A percentile compares a stretch with the other conserved stretches of the same genome.
phyloP scores from a whole-genome alignment of 495 filamentous ascomycete species.

The Penicillium lividum region DNA sequence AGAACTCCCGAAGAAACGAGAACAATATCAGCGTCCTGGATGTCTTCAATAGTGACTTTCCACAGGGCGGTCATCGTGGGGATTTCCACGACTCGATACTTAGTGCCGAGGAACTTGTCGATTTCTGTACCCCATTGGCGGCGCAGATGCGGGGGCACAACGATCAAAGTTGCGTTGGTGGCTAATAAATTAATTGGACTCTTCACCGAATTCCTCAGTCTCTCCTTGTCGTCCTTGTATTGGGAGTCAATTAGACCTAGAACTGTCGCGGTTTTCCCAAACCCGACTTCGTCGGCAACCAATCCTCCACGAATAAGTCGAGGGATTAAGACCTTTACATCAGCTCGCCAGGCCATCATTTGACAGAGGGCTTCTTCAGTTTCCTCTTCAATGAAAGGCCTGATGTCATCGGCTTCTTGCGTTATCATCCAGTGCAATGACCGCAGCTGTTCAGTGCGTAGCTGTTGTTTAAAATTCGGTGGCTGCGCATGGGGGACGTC shows the following conservation, averaged over 20 bases:
- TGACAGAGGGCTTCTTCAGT: constrained; percentile 65
- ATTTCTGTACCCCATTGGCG: constrained; percentile 68
- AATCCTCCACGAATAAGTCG: constrained; percentile 64
- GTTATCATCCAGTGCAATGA: constrained; percentile 66
- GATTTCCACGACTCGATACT: constrained; percentile 47
- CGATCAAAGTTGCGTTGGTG: constrained; percentile 66
- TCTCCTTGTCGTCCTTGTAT: constrained; percentile 19
- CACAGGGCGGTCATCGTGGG: constrained; percentile 27
- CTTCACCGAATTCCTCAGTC: background rate
- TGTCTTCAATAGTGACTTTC: constrained; percentile 33
- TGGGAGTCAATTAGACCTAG: constrained; percentile 64
- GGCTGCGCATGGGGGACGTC: constrained; percentile 39
- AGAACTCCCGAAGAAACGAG: constrained; percentile 54
- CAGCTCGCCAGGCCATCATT: constrained; percentile 60
- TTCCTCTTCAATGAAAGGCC: constrained; percentile 62
- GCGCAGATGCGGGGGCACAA: constrained; percentile 64
- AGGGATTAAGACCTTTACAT: constrained; percentile 49
- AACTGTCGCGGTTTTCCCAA: constrained; percentile 78
- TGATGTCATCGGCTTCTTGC: constrained; percentile 52
- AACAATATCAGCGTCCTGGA: constrained; percentile 57
- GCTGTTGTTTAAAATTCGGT: constrained; percentile 37
- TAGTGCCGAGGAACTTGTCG: constrained; percentile 52
- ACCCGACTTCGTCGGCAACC: constrained; percentile 75
- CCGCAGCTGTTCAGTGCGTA: constrained; percentile 57
- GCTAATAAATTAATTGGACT: constrained; percentile 40